Base-by-base conservation (phyloP, 73 alveolate species). In the Blepharisma stoltei region DNA sequence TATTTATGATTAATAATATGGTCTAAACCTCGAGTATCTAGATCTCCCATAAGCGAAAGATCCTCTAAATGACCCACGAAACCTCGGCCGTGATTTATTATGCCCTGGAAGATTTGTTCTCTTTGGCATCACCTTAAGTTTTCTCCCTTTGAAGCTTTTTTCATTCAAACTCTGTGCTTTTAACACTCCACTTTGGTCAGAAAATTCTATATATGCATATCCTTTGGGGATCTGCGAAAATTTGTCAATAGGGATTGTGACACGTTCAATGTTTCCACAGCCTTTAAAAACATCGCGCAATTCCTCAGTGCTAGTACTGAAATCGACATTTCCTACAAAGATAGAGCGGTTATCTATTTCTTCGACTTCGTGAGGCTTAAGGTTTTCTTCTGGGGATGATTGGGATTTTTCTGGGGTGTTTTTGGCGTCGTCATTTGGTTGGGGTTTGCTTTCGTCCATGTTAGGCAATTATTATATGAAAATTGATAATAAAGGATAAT, bases 181-280 rank as follows among this genome's bases (percentile, higher is more conserved):
- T 45, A 53, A 54, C 7, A 78, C 86, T 6, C 76, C 54, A 6
- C 73, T 85, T 21, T 18, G 7, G 9, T 55, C 70, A 11, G 43
- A 78, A 50, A 86, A 86, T 77, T 86, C 93, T 9, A 86, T 77
- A 77, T 81, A 86, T 4, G 90, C 89, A 81, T 75, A 54, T 81
- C 86, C 86, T 71, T 79, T 79, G 2, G 86, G 86, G 49, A 67
- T 23, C 23, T 81, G 77, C 1, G 89, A 49, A 25, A 77, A 25
- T 54, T 86, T 86, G 67, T 86, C 85, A 53, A 77, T 71, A 25
- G 78, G 84, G 54, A 86, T 86, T 1, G 93, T 86, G 76, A 86
- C 90, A 27, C 93, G 23, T 52, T 82, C 67, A 43, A 86, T 76
- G 18, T 53, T 55, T 6, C 93, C 93, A 41, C 93, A 81, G 18